Base-by-base conservation (phyloP, 148 eudicot species). In the Dysphania ambrosioides region DNA sequence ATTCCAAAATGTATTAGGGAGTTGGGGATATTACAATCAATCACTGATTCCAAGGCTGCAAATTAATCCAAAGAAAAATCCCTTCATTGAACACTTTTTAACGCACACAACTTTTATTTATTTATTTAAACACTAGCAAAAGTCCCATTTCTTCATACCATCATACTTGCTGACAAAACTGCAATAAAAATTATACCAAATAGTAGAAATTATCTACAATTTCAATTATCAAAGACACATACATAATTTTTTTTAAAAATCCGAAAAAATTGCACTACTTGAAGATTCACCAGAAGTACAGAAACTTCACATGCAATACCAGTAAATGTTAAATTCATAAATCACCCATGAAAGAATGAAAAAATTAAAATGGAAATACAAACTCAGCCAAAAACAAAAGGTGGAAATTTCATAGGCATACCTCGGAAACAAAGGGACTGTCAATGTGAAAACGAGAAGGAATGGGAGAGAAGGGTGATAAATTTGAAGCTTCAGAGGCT, bases 381-480 rank as follows among this genome's bases (percentile, higher is more conserved):
- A 35, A 3, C 49, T 34, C 31, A 11, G n/a, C 12, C 19, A 32
- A 31, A n/a, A 68, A 21, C 8, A 30, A 64, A 34, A 62, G 35
- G 59, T 36, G 68, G 66, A 38, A 4, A n/a, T 38, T 51, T 61
- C 2, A 34, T 35, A 36, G 57, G 59, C 55, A 75, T 68, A 91
- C 97, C 97, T 89, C 90, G 0, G 90, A 88, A 35, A 87, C 85
- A 70, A 89, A 91, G 12, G 88, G 83, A 47, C 81, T 80, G 41
- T 79, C 75, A 74, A 68, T 77, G 47, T 32, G 77, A 47, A 42
- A 66, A 32, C 66, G 72, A 76, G 49, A 71, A 72, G 53, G n/a
- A 62, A 34, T 41, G 26, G 73, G 24, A 18, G 69, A 59, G 74
- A 49, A 49, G 71, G 75, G 64, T 55, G 86, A 76, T 65, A 79